phyloP scores from a whole-genome alignment of 257 asterid genomes.

The Plantago elongata region DNA sequence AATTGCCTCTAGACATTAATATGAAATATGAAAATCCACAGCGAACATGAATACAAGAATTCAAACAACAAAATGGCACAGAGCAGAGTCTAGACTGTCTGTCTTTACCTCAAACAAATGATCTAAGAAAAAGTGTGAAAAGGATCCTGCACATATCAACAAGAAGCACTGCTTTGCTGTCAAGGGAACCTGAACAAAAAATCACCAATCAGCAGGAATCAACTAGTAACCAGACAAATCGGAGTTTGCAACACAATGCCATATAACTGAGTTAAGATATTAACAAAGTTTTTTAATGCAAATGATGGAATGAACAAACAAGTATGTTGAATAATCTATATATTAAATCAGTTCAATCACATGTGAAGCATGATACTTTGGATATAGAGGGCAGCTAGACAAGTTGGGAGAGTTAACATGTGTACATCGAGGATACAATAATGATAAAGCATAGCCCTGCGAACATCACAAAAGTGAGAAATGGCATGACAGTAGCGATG shows the following conservation, averaged over 20 bases:
- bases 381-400: too few species aligned
- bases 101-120: conserved; percentile 80
- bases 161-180: conserved; percentile 65
- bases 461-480: too few species aligned
- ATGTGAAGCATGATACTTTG: too few species aligned
- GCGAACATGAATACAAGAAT: not conserved
- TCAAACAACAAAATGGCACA: not conserved
- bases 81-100: not conserved
- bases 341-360: too few species aligned
- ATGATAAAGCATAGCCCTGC: too few species aligned
- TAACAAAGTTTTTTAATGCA: not conserved
- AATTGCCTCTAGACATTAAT: not conserved
- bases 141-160: conserved; percentile 74
- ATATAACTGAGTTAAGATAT: not conserved
- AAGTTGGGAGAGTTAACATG: too few species aligned
- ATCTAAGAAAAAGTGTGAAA: conserved; percentile 89
- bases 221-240: not conserved
- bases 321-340: too few species aligned
- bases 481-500: too few species aligned
- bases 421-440: too few species aligned
- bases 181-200: conserved; percentile 52
- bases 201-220: conserved; percentile 18
- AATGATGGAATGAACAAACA: not conserved
- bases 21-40: not conserved
- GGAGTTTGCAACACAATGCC: conserved; percentile 11